Evolutionary conservation across 345 rosid genomes (phyloP), one percentile per base, ranked within the genome.

Genomic region (Ailanthus altissimus): DNA sequence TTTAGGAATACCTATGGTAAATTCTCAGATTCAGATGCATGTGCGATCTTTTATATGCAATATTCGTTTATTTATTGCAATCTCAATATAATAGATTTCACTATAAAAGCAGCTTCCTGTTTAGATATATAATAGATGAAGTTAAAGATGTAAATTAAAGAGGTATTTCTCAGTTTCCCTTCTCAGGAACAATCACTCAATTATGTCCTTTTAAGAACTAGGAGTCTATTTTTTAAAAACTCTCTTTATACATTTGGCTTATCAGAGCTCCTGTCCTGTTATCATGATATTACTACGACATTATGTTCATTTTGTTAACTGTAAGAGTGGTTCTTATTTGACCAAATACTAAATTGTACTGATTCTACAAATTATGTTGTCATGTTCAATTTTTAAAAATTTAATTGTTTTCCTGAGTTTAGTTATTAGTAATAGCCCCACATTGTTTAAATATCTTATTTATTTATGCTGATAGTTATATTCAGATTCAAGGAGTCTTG

Each of bases 1-100:
- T 83, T 67, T 96, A 83, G 93, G 97, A 77, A 91, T 96, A 82
- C 99, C 98, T 13, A 92, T 96, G 99, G 99, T 96, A 89, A 81
- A 43, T 70, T 79, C 38, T 59, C 25, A 12, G 23, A 21, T 53
- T 80, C 61, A 28, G 14, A 21, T 69, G 51, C 67, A n/a, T n/a
- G n/a, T n/a, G n/a, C n/a, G n/a, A n/a, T n/a, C n/a, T n/a, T n/a
- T n/a, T 14, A 67, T 49, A 6, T 79, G 75, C 47, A 5, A 32
- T 3, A 32, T 8, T 64, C 46, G 47, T 59, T 28, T 12, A 38
- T 26, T 51, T n/a, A 13, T 62, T 25, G 14, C 46, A 38, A 45
- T 49, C 46, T 26, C 59, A 18, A 21, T 46, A 36, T 32, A 18
- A 25, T 38, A 60, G 26, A 46, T 26, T 6, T 7, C 20, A 45